These are phyloP conservation scores for Penicillium robsamsonii DNA, from an alignment of 495 filamentous ascomycete genomes.

Conservation along the genomic window DNA sequence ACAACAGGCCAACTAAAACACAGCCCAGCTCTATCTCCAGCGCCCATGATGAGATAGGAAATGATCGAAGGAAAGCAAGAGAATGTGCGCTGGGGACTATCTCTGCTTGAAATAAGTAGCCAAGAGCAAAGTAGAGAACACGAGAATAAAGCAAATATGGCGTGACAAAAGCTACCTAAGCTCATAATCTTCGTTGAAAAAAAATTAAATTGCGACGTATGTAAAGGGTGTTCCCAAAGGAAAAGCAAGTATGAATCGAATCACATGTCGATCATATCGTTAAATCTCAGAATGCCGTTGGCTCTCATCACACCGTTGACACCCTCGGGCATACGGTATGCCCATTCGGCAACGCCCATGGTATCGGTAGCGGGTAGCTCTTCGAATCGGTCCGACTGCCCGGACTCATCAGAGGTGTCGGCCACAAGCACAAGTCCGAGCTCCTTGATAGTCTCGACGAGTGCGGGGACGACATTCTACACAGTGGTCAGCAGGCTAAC, in stretches of 20 bases:
- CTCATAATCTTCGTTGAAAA: conserved; percentile 26
- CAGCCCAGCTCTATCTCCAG: conserved; percentile 14
- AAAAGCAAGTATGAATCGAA: background rate
- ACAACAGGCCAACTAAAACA: conserved; percentile 15
- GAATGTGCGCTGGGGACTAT: conserved; percentile 9
- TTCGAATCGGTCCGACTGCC: conserved; percentile 42
- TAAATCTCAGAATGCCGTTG: conserved; percentile 86
- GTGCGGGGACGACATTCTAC: conserved; percentile 86
- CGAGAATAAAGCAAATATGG: background rate
- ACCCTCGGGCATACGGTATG: conserved; percentile 57
- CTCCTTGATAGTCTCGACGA: conserved; percentile 89
- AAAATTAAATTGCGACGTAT: conserved; percentile 16
- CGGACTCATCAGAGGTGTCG: conserved; percentile 65
- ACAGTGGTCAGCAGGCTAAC: conserved; percentile 23
- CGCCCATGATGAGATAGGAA: conserved; percentile 15
- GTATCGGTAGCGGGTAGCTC: conserved; percentile 45
- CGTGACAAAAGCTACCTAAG: conserved; percentile 16
- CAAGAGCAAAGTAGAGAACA: conserved; percentile 11
- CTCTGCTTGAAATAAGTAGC: background rate
- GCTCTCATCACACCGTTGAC: conserved; percentile 84
- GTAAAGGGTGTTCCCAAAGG: conserved; percentile 6
- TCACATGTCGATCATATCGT: conserved; percentile 92
- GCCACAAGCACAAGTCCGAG: conserved; percentile 89
- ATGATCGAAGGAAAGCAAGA: conserved; percentile 3
- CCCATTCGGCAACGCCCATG: conserved; percentile 41